These are phyloP conservation scores for Botrytis aclada DNA, from an alignment of 2,329 filamentous ascomycete species.

Conservation along the genomic window DNA sequence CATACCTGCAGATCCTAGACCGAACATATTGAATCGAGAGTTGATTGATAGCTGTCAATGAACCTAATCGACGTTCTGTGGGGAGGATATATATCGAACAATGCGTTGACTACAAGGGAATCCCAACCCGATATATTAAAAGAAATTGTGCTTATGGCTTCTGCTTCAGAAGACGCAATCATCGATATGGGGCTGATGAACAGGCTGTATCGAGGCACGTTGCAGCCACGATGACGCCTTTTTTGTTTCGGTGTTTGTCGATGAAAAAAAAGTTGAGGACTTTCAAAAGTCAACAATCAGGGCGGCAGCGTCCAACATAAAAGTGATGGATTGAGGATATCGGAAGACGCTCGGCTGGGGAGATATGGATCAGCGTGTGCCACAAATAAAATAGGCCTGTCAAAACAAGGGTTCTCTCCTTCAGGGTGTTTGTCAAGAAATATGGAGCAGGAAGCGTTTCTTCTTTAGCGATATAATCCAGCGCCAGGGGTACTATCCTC, in stretches of 20 bases:
- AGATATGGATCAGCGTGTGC: conserved; percentile 22
- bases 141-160: conserved; percentile 19
- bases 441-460: conserved; percentile 10
- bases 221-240: conserved; percentile 21
- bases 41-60: conserved; percentile 10
- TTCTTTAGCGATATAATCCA: conserved; percentile 8
- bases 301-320: conserved; percentile 20
- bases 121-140: conserved; percentile 12
- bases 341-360: conserved; percentile 19
- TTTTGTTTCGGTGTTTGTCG: conserved; percentile 10
- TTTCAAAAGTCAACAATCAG: conserved; percentile 12
- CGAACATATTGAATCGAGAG: conserved; percentile 16
- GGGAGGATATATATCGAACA: conserved; percentile 18
- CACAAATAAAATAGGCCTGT: conserved; percentile 21
- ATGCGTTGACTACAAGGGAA: conserved; percentile 13
- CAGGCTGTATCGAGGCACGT: conserved; percentile 19
- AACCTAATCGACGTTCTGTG: conserved; percentile 15
- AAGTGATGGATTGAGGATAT: conserved; percentile 17
- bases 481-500: conserved; percentile 11
- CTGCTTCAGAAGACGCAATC: conserved; percentile 20
- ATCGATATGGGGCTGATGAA: conserved; percentile 7
- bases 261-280: conserved; percentile 4
- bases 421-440: conserved; percentile 18
- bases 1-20: conserved; percentile 16
- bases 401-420: conserved; percentile 16